Evolutionary conservation across 2,329 filamentous ascomycete species (phyloP).

Genomic region (Trichoderma koningiopsis): DNA sequence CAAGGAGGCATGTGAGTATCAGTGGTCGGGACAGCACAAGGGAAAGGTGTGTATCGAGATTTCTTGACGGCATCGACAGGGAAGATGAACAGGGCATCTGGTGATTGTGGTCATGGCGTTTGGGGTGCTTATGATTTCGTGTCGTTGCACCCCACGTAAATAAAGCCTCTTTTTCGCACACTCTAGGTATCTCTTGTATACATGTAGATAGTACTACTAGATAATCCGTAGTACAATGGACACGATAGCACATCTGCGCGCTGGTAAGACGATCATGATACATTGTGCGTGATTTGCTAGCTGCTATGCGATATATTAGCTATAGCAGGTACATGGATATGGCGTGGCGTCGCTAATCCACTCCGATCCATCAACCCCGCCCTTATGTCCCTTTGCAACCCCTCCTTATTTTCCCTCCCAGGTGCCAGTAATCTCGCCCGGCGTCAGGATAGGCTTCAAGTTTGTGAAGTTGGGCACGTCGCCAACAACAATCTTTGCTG

Average conservation of each 20-base stretch:
- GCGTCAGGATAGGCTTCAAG: constrained; percentile 1
- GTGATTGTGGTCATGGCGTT: too few species aligned
- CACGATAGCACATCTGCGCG: not conserved
- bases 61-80: not conserved
- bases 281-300: not conserved
- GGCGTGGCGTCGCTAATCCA: not conserved
- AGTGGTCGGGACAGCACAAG: not conserved
- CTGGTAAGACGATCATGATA: not conserved
- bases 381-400: not conserved
- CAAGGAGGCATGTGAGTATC: constrained; percentile 10
- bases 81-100: not conserved
- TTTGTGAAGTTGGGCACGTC: constrained; percentile 19
- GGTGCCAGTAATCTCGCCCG: not conserved
- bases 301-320: not conserved
- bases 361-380: constrained; percentile 1
- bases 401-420: constrained; percentile 14
- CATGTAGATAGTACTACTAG: too few species aligned
- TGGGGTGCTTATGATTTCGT: not conserved
- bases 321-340: not conserved
- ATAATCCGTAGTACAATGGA: not conserved
- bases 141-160: not conserved
- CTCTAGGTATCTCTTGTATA: not conserved
- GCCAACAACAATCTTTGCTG: not conserved
- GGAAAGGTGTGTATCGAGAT: constrained; percentile 13
- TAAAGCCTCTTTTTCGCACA: not conserved